Conservation (phyloP, 2,329 filamentous ascomycete species). For the Arachnomyces sp. region DNA sequence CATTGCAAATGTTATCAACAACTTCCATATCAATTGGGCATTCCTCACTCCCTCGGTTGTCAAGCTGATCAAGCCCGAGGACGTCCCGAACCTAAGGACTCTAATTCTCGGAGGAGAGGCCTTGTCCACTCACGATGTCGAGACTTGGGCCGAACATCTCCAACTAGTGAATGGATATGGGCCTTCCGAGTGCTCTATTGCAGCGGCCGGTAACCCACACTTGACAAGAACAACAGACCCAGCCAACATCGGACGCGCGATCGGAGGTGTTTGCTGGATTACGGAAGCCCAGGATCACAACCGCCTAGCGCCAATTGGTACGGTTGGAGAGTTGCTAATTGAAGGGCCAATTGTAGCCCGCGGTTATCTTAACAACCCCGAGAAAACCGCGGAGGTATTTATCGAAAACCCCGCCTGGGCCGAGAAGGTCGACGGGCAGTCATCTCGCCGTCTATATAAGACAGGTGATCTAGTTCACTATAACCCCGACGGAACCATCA, state of each 20-base stretch:
- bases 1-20: slow-evolving; percentile 42
- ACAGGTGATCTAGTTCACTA: slow-evolving; percentile 3
- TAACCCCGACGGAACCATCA: neutral
- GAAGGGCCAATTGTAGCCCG: slow-evolving; percentile 29
- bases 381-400: slow-evolving; percentile 14
- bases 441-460: slow-evolving; percentile 14
- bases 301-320: slow-evolving; percentile 24
- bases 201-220: neutral
- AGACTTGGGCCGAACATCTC: slow-evolving; percentile 32
- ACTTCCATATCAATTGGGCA: slow-evolving; percentile 45
- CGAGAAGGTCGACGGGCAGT: neutral
- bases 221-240: slow-evolving; percentile 3
- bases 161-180: slow-evolving; percentile 7
- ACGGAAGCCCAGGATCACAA: slow-evolving; percentile 15
- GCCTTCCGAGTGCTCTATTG: slow-evolving; percentile 6
- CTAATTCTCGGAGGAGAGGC: slow-evolving; percentile 41
- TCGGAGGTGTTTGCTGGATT: slow-evolving; percentile 16
- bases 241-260: slow-evolving; percentile 9
- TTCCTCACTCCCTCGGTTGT: slow-evolving; percentile 55
- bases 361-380: slow-evolving; percentile 25
- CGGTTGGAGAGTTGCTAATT: slow-evolving; percentile 34
- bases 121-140: slow-evolving; percentile 33
- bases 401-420: slow-evolving; percentile 16
- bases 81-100: slow-evolving; percentile 37
- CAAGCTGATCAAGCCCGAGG: slow-evolving; percentile 35